Conservation (phyloP, 257 asterid species). For the Ophiorrhiza pumila region DNA sequence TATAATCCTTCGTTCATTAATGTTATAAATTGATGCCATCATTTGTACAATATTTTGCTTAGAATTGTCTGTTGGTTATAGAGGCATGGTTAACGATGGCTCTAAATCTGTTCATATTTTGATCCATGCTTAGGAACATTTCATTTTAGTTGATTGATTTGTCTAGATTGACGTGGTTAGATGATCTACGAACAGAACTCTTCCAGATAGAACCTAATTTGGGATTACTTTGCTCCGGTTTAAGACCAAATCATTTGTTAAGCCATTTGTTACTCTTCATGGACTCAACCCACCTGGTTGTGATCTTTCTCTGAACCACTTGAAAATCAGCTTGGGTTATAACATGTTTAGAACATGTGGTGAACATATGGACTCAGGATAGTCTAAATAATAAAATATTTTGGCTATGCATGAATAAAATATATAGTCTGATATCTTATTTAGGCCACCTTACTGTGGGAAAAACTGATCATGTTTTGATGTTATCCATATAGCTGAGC, state of each 20-base stretch:
- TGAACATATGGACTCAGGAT: background rate
- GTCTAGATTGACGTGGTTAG: background rate
- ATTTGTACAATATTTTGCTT: background rate
- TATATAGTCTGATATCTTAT: background rate
- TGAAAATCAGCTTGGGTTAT: background rate
- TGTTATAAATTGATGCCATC: constrained; percentile 5
- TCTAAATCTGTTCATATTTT: background rate
- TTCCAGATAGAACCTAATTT: background rate
- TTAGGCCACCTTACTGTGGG: background rate
- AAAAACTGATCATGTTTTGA: background rate
- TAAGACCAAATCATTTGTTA: background rate
- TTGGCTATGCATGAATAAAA: background rate
- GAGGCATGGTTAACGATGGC: background rate
- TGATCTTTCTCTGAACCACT: background rate
- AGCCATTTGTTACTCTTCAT: background rate
- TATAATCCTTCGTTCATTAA: background rate
- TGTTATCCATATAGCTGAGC: too few species aligned
- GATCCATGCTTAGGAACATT: background rate
- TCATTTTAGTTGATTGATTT: constrained; percentile 2
- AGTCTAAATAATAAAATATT: background rate
- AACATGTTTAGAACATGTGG: background rate
- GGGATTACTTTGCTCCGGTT: background rate
- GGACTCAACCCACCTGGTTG: background rate
- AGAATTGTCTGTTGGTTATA: background rate
- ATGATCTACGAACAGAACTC: background rate